Evolutionary conservation across 148 eudicot species (phyloP), one percentile per base, ranked within the genome.

Genomic region (Pharnaceum exiguum): DNA sequence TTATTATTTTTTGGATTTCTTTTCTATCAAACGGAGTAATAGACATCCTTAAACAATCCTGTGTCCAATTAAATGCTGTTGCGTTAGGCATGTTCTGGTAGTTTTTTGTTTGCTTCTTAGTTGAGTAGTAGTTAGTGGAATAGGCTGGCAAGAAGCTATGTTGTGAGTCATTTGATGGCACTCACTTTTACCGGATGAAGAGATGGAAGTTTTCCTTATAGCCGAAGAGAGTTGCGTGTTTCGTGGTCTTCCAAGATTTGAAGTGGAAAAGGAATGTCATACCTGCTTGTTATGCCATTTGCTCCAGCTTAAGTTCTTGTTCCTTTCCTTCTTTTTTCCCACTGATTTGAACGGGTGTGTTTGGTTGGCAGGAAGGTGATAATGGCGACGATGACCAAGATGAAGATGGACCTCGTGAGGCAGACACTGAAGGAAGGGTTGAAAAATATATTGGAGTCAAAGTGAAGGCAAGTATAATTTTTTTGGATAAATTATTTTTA

Each of bases 401-500:
- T 73, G 99, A 86, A 49, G 91, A 93, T 59, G 96, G 79, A 37
- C 96, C 96, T 56, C 90, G 83, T 65, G 69, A 69, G 65, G 68
- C 85, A 32, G 91, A 81, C 58, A 67, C 60, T 45, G 98, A 83
- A 68, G 96, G 98, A 63, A 76, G 96, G 66, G 96, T 93, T 44
- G 99, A 89, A 70, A 93, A 93, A 77, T 93, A 93, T 71, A 82
- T 86, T 51, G 99, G 99, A 50, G 99, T 93, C 51, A 89, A 86
- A 89, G 99, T 93, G 71, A 89, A 93, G 98, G 98, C 72, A 82
- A 67, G 88, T 76, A 48, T 51, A 47, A 29, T 43, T 21, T 26
- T 11, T 5, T 29, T 25, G 28, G 2, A 32, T 23, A 2, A 5
- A 30, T 46, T 9, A 31, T 43, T 35, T 44, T 13, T 24, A 43